Percentiles rank a stretch among this genome's conserved stretches.
Evolutionary conservation across 805 yeast species (phyloP).

Genomic region (Candida saitoana): DNA sequence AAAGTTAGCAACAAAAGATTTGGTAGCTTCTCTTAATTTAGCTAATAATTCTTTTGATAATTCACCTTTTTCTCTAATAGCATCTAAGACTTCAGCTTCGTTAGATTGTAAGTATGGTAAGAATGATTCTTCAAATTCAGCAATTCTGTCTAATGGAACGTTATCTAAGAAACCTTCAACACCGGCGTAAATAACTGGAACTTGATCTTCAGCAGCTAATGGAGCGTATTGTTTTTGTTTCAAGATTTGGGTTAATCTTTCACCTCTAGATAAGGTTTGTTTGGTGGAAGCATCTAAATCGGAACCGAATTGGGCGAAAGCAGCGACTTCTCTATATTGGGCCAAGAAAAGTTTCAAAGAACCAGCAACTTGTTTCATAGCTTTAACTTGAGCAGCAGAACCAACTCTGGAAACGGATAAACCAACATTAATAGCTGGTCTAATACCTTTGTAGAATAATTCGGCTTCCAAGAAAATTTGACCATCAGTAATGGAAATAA

Average conservation of each 20-base stretch:
- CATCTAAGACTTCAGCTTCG: constrained; percentile 76
- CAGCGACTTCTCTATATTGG: constrained; percentile 99
- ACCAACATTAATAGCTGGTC: constrained; percentile 99
- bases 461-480: constrained; percentile 99
- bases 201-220: constrained; percentile 98
- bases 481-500: constrained; percentile 95
- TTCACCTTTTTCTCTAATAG: constrained; percentile 87
- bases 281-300: constrained; percentile 99
- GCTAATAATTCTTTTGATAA: constrained; percentile 83
- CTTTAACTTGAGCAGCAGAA: constrained; percentile 99
- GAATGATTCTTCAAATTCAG: constrained; percentile 90
- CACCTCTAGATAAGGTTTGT: constrained; percentile 99
- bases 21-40: constrained; percentile 85
- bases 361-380: constrained; percentile 99
- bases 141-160: constrained; percentile 79
- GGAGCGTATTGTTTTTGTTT: constrained; percentile 98
- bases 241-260: constrained; percentile 97
- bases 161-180: constrained; percentile 97
- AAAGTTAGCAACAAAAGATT: constrained; percentile 89
- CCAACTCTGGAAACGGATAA: constrained; percentile 99
- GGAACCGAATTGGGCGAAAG: constrained; percentile 99
- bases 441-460: constrained; percentile 99
- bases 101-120: constrained; percentile 86
- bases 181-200: constrained; percentile 98
- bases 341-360: constrained; percentile 99